Conservation (phyloP, 2,329 filamentous ascomycete species). For the Colletotrichum cuscutae region DNA sequence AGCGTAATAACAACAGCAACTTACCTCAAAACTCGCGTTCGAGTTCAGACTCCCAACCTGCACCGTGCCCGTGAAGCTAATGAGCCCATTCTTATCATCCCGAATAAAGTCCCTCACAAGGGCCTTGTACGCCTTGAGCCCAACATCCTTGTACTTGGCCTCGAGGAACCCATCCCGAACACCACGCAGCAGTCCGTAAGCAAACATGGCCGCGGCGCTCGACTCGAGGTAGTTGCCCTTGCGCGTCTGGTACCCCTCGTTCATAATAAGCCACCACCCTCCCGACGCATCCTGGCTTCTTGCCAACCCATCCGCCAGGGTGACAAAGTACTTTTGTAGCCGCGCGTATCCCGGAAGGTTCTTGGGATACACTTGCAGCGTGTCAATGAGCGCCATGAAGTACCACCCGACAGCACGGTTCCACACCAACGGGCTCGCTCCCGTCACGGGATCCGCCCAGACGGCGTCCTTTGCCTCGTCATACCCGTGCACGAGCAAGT, state of each 20-base stretch:
- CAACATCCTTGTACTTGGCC: conserved; percentile 49
- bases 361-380: conserved; percentile 56
- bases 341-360: conserved; percentile 47
- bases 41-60: conserved; percentile 61
- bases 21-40: conserved; percentile 60
- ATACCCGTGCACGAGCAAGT: conserved; percentile 64
- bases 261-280: conserved; percentile 70
- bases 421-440: conserved; percentile 64
- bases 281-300: conserved; percentile 53
- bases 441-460: conserved; percentile 62
- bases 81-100: conserved; percentile 55
- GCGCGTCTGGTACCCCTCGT: conserved; percentile 54
- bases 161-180: conserved; percentile 43
- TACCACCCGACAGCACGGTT: conserved; percentile 66
- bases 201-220: conserved; percentile 68
- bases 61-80: conserved; percentile 63
- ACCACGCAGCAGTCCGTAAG: conserved; percentile 60
- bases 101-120: conserved; percentile 57
- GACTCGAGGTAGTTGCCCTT: conserved; percentile 70
- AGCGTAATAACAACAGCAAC: conserved; percentile 9
- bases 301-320: conserved; percentile 53
- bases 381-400: conserved; percentile 60
- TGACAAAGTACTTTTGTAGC: conserved; percentile 50
- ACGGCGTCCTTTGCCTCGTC: conserved; percentile 57
- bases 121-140: conserved; percentile 45